These are phyloP conservation scores for Parastagonospora avenae DNA, from an alignment of 2,329 filamentous ascomycete genomes.

Conservation along the genomic window DNA sequence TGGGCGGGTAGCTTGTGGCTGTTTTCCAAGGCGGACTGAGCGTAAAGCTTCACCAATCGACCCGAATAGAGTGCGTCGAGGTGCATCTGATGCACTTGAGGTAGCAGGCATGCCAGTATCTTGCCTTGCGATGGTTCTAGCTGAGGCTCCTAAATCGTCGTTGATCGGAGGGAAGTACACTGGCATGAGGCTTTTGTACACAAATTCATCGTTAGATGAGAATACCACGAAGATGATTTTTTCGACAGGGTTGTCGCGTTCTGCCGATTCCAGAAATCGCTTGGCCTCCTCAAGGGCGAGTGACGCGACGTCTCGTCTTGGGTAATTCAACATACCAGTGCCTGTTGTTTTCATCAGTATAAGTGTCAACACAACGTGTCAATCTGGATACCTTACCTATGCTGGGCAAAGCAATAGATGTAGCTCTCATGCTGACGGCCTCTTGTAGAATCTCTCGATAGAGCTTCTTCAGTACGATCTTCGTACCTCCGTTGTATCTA, in stretches of 20 bases:
- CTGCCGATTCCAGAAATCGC: constrained; percentile 32
- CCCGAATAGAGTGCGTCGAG: constrained; percentile 18
- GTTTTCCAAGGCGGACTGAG: constrained; percentile 27
- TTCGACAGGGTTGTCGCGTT: constrained; percentile 23
- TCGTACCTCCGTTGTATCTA: constrained; percentile 26
- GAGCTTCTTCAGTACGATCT: constrained; percentile 31
- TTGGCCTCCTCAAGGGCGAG: constrained; percentile 43
- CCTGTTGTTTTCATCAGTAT: background rate
- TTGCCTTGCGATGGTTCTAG: background rate
- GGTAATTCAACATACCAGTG: constrained; percentile 36
- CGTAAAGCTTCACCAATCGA: constrained; percentile 30
- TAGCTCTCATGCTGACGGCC: constrained; percentile 29
- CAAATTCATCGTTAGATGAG: constrained; percentile 34
- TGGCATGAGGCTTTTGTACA: constrained; percentile 40
- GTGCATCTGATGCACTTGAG: constrained; percentile 4
- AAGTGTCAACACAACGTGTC: background rate
- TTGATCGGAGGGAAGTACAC: constrained; percentile 37
- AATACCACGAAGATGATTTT: constrained; percentile 41
- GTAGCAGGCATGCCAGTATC: background rate
- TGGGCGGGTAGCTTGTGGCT: constrained; percentile 16
- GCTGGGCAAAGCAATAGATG: constrained; percentile 39
- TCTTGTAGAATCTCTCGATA: constrained; percentile 35
- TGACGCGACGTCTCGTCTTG: constrained; percentile 31
- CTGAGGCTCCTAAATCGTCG: constrained; percentile 15
- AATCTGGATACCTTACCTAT: constrained; percentile 20